phyloP scores from a whole-genome alignment of 1,139 yeast species.

The Saccharomyces hybrid region DNA sequence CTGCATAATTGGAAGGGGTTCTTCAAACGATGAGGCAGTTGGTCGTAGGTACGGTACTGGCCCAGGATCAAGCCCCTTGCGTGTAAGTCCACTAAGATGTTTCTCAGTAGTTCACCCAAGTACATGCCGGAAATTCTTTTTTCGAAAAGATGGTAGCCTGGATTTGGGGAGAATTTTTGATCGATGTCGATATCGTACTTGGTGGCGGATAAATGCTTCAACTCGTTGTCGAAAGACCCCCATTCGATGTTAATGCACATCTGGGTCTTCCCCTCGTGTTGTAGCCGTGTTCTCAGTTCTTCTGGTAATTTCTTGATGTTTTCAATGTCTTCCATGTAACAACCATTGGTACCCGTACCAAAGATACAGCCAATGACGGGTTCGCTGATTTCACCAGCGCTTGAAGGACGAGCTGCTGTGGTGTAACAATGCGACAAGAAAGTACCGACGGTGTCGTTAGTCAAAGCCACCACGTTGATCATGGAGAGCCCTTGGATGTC shows the following conservation, averaged over 20 bases:
- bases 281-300: constrained; percentile 32
- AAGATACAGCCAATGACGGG: constrained; percentile 84
- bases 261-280: constrained; percentile 46
- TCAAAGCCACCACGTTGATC: constrained; percentile 77
- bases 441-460: constrained; percentile 94
- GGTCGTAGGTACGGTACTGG: constrained; percentile 44
- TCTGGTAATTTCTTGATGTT: constrained; percentile 58
- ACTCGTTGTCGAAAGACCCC: constrained; percentile 90
- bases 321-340: constrained; percentile 69
- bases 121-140: constrained; percentile 93
- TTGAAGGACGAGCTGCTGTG: constrained; percentile 37
- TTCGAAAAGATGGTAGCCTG: constrained; percentile 85
- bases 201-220: constrained; percentile 64
- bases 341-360: constrained; percentile 97
- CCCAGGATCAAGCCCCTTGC: constrained; percentile 49
- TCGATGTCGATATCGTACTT: constrained; percentile 68
- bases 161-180: constrained; percentile 60
- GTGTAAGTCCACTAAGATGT: constrained; percentile 59
- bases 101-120: constrained; percentile 80
- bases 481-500: constrained; percentile 41
- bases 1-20: constrained; percentile 75
- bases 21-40: constrained; percentile 56
- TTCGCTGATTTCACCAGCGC: constrained; percentile 49
- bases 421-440: constrained; percentile 80
- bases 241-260: constrained; percentile 95